These are phyloP conservation scores for Tetrapisispora namnaoensis DNA, from an alignment of 805 yeast species.

Conservation along the genomic window DNA sequence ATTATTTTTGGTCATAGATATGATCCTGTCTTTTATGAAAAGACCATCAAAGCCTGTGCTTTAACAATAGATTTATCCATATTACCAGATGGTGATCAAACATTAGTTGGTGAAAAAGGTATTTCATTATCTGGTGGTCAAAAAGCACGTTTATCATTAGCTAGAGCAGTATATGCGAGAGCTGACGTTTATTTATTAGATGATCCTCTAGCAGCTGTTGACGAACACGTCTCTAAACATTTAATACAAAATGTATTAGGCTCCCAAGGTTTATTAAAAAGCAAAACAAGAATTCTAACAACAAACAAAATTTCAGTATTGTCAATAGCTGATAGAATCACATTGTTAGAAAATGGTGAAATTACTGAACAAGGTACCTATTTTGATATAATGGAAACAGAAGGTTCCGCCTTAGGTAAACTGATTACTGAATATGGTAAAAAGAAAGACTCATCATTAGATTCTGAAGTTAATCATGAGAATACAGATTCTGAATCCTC, in stretches of 20 bases:
- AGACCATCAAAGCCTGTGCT: conserved; percentile 83
- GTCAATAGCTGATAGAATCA: conserved; percentile 59
- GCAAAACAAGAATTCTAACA: conserved; percentile 71
- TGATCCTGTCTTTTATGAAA: conserved; percentile 72
- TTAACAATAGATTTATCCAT: conserved; percentile 65
- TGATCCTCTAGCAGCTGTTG: conserved; percentile 93
- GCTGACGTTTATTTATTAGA: conserved; percentile 87
- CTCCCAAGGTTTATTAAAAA: conserved; percentile 60
- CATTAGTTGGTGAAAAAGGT: conserved; percentile 96
- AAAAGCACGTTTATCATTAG: conserved; percentile 88
- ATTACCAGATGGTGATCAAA: conserved; percentile 81
- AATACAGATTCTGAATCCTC: conserved; percentile 6
- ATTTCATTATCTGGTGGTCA: conserved; percentile 96
- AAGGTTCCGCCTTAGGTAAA: conserved; percentile 40
- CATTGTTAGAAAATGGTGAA: conserved; percentile 61
- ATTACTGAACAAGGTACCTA: conserved; percentile 59
- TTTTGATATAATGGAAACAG: conserved; percentile 36
- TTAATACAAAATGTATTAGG: conserved; percentile 77
- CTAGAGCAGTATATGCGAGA: conserved; percentile 91
- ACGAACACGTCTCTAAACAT: conserved; percentile 90
- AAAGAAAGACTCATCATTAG: conserved; percentile 25
- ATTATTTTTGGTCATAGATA: conserved; percentile 80
- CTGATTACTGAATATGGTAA: conserved; percentile 58
- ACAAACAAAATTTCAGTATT: conserved; percentile 82
- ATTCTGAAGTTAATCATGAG: background rate